Evolutionary conservation across 192 early-diverging fungal genomes (phyloP).

Genomic region (Cladochytrium replicatum): DNA sequence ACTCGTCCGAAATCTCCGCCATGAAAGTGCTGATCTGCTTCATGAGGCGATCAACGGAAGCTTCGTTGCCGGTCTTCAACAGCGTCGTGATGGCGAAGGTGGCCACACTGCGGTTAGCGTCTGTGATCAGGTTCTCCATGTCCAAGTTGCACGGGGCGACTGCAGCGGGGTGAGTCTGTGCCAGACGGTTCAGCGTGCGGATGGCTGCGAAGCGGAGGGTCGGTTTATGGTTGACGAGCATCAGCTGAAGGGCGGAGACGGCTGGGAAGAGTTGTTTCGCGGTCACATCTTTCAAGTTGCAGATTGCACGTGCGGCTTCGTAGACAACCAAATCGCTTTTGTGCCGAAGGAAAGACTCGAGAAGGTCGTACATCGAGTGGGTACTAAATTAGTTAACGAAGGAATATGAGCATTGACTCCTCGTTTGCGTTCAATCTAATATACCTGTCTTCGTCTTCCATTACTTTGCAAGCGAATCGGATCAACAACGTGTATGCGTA

Average conservation of each 20-base stretch:
- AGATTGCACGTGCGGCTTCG: slow-evolving; percentile 94
- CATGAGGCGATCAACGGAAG: slow-evolving; percentile 94
- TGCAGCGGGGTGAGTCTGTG: slow-evolving; percentile 78
- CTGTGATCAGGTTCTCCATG: slow-evolving; percentile 95
- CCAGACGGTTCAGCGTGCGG: slow-evolving; percentile 88
- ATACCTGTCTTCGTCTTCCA: slow-evolving; percentile 44
- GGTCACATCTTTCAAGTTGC: slow-evolving; percentile 75
- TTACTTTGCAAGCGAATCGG: slow-evolving; percentile 75
- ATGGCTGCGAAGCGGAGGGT: slow-evolving; percentile 95
- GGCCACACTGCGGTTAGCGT: slow-evolving; percentile 91
- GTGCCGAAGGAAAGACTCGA: slow-evolving; percentile 87
- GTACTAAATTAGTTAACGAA: slow-evolving; percentile 16
- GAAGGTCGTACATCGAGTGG: slow-evolving; percentile 66
- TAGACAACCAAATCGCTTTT: slow-evolving; percentile 97
- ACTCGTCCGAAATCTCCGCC: slow-evolving; percentile 97
- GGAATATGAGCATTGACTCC: neutral
- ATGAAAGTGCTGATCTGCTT: slow-evolving; percentile 98
- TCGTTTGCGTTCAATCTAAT: too few relatives aligned
- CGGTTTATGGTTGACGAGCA: slow-evolving; percentile 86
- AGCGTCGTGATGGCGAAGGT: slow-evolving; percentile 98
- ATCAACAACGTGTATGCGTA: slow-evolving; percentile 88
- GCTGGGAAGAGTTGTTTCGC: slow-evolving; percentile 83
- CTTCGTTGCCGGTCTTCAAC: slow-evolving; percentile 97
- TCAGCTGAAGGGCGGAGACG: slow-evolving; percentile 87
- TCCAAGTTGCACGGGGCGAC: slow-evolving; percentile 95